A percentile compares a stretch with the other conserved stretches of the same genome.
phyloP scores from a whole-genome alignment of 2,329 filamentous ascomycete species.

The Claviceps spartinae region DNA sequence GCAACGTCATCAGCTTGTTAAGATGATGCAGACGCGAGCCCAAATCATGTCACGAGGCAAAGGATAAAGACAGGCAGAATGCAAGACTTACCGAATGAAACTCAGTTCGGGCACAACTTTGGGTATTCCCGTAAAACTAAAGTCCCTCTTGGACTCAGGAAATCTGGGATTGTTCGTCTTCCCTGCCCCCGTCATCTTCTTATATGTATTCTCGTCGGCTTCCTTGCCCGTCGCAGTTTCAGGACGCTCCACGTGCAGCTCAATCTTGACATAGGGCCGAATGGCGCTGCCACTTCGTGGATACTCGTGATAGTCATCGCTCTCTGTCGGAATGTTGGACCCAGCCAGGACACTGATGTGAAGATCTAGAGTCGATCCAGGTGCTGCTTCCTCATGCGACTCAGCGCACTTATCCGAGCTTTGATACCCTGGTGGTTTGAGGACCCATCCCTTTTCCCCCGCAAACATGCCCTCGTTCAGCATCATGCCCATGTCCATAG shows the following conservation, averaged over 20 bases:
- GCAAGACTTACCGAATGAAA: constrained; percentile 51
- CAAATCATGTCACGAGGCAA: not conserved
- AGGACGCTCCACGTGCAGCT: constrained; percentile 63
- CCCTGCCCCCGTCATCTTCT: constrained; percentile 40
- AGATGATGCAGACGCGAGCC: not conserved
- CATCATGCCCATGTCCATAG: constrained; percentile 85
- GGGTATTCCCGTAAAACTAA: constrained; percentile 44
- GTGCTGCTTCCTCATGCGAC: constrained; percentile 31
- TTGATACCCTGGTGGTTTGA: constrained; percentile 69
- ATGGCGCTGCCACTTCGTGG: constrained; percentile 26
- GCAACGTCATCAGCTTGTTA: constrained; percentile 8
- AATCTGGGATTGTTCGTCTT: constrained; percentile 53
- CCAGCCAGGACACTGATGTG: constrained; percentile 62
- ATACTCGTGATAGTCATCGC: constrained; percentile 16
- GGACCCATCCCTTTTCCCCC: constrained; percentile 66
- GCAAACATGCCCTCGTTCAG: constrained; percentile 97
- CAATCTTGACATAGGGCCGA: constrained; percentile 62
- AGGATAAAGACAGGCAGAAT: not conserved
- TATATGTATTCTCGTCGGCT: constrained; percentile 40
- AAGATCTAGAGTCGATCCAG: constrained; percentile 47
- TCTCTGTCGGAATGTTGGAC: constrained; percentile 44
- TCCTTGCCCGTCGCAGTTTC: constrained; percentile 19
- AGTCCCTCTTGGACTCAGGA: constrained; percentile 31
- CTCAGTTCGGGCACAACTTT: constrained; percentile 55
- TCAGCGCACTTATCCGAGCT: constrained; percentile 26